Percentiles rank a stretch among this genome's conserved stretches.
Evolutionary conservation across 106 monocot genomes (phyloP).

Genomic region (Allium fistulosum): DNA sequence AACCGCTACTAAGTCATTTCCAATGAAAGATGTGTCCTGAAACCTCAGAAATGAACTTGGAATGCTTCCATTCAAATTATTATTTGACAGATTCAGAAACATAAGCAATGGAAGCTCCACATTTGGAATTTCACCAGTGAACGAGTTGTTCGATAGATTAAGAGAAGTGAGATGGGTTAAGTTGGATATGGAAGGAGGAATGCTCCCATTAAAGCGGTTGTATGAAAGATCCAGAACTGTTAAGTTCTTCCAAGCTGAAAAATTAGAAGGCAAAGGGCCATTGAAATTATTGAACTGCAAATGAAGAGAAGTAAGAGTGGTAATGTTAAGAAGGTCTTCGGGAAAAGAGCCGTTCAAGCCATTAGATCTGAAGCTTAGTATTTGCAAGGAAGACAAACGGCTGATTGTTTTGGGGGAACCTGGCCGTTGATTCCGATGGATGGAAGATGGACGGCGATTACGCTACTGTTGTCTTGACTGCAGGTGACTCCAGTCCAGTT

Average conservation of each 20-base stretch:
- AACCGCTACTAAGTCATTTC: constrained; percentile 35
- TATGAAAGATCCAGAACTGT: constrained; percentile 62
- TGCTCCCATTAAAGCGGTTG: constrained; percentile 47
- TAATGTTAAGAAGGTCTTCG: constrained; percentile 45
- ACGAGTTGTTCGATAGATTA: constrained; percentile 73
- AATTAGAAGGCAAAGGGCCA: constrained; percentile 41
- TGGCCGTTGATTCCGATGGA: constrained; percentile 48
- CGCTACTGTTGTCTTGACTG: constrained; percentile 27
- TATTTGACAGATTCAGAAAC: constrained; percentile 58
- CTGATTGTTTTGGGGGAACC: constrained; percentile 68
- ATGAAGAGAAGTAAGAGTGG: constrained; percentile 58
- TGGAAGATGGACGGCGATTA: constrained; percentile 62
- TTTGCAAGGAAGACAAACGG: constrained; percentile 47
- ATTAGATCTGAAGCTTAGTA: constrained; percentile 70
- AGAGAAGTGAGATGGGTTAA: constrained; percentile 39
- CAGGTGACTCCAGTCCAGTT: constrained; percentile 70
- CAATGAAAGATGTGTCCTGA: constrained; percentile 47
- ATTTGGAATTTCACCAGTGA: constrained; percentile 57
- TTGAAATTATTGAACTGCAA: constrained; percentile 66
- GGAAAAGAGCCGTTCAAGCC: constrained; percentile 60
- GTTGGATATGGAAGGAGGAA: constrained; percentile 58
- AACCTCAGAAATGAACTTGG: constrained; percentile 46
- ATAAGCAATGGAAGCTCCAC: constrained; percentile 44
- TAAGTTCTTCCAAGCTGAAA: constrained; percentile 39
- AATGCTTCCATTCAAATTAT: constrained; percentile 42